phyloP scores from a whole-genome alignment of 208 protist genomes.

The Leishmania gerbilli region DNA sequence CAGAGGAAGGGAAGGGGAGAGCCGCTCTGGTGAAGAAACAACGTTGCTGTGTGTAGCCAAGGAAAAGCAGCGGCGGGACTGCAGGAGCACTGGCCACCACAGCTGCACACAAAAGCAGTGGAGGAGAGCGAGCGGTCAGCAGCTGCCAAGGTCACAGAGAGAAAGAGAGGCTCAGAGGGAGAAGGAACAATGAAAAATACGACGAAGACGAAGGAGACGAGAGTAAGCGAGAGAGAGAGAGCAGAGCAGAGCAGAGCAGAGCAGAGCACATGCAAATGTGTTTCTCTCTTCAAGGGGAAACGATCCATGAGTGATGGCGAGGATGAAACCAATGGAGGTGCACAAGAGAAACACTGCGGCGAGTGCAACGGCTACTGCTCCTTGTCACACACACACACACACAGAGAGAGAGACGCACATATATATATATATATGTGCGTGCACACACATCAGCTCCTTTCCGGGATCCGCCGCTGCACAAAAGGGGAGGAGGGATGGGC shows the following conservation, averaged over 20 bases:
- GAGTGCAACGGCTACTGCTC: neutral
- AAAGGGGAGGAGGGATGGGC: too few species aligned
- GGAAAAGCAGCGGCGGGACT: neutral
- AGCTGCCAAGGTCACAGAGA: neutral
- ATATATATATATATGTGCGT: neutral
- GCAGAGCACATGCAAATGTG: neutral
- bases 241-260: neutral
- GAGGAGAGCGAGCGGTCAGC: neutral
- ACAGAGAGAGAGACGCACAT: neutral
- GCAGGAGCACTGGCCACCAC: neutral
- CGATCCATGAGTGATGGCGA: too few species aligned
- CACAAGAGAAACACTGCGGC: neutral
- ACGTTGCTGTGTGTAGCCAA: neutral
- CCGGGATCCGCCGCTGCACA: neutral
- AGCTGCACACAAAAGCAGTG: neutral
- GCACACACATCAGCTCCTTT: neutral
- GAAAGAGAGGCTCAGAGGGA: neutral
- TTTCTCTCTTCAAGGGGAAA: neutral
- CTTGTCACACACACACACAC: neutral
- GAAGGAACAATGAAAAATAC: neutral
- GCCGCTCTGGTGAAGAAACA: neutral
- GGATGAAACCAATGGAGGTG: neutral
- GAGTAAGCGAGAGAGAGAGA: neutral
- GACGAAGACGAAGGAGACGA: neutral
- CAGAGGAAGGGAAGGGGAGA: constrained; percentile 4